Conservation (phyloP, 345 rosid species). For the Heritiera littoralis region DNA sequence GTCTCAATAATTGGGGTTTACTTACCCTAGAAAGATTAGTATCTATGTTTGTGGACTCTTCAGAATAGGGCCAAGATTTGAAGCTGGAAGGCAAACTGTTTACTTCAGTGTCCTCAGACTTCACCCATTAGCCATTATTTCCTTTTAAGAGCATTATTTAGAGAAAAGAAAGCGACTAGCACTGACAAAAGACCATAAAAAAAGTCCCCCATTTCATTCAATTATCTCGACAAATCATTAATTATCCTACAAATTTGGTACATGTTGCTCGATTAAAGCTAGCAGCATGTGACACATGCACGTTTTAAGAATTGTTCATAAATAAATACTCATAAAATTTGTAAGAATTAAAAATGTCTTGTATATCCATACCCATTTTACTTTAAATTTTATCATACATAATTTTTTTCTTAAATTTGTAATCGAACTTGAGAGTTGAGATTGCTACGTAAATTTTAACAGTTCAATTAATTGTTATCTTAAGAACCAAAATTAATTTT, state of each 20-base stretch:
- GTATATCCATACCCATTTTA: too few species aligned
- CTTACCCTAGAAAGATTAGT: background rate
- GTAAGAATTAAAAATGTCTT: background rate
- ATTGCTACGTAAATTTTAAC: too few species aligned
- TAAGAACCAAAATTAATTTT: too few species aligned
- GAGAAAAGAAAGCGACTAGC: conserved; percentile 27
- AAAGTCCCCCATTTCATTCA: conserved; percentile 5
- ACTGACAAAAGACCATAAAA: conserved; percentile 1
- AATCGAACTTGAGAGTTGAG: too few species aligned
- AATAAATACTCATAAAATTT: too few species aligned
- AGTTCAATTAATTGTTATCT: too few species aligned
- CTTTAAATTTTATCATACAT: too few species aligned
- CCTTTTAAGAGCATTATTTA: conserved; percentile 11
- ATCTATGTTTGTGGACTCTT: conserved; percentile 12
- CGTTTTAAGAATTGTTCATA: background rate
- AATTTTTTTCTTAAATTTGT: too few species aligned
- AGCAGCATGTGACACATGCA: background rate
- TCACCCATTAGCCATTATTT: background rate
- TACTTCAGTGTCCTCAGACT: background rate
- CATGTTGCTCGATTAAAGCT: too few species aligned
- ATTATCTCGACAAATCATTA: background rate
- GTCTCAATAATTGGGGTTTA: background rate
- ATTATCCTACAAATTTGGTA: background rate
- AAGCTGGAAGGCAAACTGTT: conserved; percentile 13
- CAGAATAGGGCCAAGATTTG: conserved; percentile 6